phyloP scores from a whole-genome alignment of 2,329 filamentous ascomycete genomes.

The Venturia pyrina region DNA sequence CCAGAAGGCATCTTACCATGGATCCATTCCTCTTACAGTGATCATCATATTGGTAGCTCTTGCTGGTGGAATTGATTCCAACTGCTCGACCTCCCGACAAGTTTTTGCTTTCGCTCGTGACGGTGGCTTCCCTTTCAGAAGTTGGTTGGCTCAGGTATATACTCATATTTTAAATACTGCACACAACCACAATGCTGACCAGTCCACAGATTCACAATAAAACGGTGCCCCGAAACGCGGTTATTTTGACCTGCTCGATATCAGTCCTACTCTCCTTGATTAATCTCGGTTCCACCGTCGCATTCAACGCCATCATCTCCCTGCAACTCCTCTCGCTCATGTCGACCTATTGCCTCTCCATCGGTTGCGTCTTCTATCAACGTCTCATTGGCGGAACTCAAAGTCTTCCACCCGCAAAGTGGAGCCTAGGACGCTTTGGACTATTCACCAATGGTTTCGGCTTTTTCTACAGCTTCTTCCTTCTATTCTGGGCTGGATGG shows the following conservation, averaged over 20 bases:
- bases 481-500: conserved; percentile 31
- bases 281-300: conserved; percentile 31
- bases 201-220: conserved; percentile 15
- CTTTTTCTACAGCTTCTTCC: conserved; percentile 25
- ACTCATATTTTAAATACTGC: not conserved
- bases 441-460: conserved; percentile 26
- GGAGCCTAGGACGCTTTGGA: conserved; percentile 29
- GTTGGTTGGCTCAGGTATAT: conserved; percentile 19
- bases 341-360: conserved; percentile 24
- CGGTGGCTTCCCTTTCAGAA: conserved; percentile 19
- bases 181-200: not conserved
- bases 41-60: conserved; percentile 18
- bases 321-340: conserved; percentile 22
- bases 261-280: conserved; percentile 27
- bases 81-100: conserved; percentile 17
- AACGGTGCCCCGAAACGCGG: conserved; percentile 16
- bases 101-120: conserved; percentile 21
- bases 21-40: conserved; percentile 18
- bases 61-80: conserved; percentile 19
- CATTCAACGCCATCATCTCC: conserved; percentile 32
- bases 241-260: conserved; percentile 22
- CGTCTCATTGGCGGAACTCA: conserved; percentile 16
- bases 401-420: conserved; percentile 22
- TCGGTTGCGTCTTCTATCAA: conserved; percentile 22
- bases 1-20: conserved; percentile 18